phyloP scores from a whole-genome alignment of 2,329 filamentous ascomycete species.

The Zasmidium cellare region DNA sequence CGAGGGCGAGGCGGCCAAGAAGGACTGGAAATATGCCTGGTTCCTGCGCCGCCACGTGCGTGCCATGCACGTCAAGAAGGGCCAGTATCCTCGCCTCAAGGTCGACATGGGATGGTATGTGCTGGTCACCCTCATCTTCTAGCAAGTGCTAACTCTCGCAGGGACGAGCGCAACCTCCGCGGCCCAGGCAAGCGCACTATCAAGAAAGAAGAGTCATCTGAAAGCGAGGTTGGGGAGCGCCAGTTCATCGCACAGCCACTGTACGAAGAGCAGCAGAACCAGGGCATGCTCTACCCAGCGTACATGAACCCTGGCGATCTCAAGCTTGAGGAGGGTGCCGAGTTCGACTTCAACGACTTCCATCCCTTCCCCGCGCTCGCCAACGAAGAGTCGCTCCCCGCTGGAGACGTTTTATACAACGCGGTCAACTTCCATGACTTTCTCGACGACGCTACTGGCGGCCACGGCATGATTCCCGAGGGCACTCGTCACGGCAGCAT shows the following conservation, averaged over 20 bases:
- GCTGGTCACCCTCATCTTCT: not conserved
- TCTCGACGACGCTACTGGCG: not conserved
- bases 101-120: slow-evolving; percentile 26
- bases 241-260: not conserved
- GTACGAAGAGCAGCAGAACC: slow-evolving; percentile 1
- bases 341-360: not conserved
- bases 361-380: not conserved
- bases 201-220: not conserved
- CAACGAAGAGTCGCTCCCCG: not conserved
- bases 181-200: not conserved
- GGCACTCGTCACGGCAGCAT: not conserved
- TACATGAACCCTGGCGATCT: not conserved
- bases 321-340: slow-evolving; percentile 48
- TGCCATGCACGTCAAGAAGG: slow-evolving; percentile 23
- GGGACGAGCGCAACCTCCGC: slow-evolving; percentile 3
- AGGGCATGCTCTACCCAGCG: not conserved
- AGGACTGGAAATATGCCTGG: slow-evolving; percentile 30
- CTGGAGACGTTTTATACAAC: not conserved
- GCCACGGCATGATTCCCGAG: not conserved
- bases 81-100: slow-evolving; percentile 15
- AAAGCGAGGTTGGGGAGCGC: not conserved
- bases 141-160: not conserved
- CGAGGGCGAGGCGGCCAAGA: slow-evolving; percentile 13
- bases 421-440: not conserved
- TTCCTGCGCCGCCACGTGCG: slow-evolving; percentile 32